Base-by-base conservation (phyloP, 768 basidiomycete species). In the Termitomyces sp. region DNA sequence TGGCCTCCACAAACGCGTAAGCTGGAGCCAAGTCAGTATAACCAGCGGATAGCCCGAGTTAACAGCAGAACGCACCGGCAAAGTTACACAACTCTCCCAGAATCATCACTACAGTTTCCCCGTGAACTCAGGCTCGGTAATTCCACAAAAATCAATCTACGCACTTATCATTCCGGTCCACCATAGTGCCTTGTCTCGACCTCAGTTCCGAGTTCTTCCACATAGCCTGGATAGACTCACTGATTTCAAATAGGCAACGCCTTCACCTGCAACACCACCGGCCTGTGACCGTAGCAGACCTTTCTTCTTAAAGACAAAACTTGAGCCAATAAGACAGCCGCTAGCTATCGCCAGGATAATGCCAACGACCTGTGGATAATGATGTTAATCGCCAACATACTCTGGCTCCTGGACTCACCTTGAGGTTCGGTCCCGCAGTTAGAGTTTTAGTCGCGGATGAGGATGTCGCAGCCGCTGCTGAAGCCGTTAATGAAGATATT, bases 241-340 rank as follows among this genome's bases (percentile, higher is more conserved):
- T 69, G 90, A 93, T 76, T 96, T 98, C 69, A 98, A 84, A 76
- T 98, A 99, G 13, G 84, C 93, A 59, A 96, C 93, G 33, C 96
- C 95, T 69, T 92, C 89, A 57, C 91, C 91, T 3, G 87, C 83
- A 42, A 74, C 72, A 59, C 89, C 87, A 64, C 91, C 93, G 60
- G 89, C 88, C 77, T 91, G 90, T 70, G 87, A 85, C 72, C 85
- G 80, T 55, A 93, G 69, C 20, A 93, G 77, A 9, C 91, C 96
- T 69, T 93, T 97, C 83, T 99, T 99, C 85, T 99, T 99, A 78
- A 99, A 89, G 2, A 98, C 95, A 72, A 98, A 98, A 66, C 87
- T 89, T 42, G 83, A 82, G 5, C 96, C 97, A 61, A 98, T 99
- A 61, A 99, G 84, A 31, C 94, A 44, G 8, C 96, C 97, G 67